Evolutionary conservation across 192 early-diverging fungal species (phyloP).

Genomic region (Umbelopsis vinacea): DNA sequence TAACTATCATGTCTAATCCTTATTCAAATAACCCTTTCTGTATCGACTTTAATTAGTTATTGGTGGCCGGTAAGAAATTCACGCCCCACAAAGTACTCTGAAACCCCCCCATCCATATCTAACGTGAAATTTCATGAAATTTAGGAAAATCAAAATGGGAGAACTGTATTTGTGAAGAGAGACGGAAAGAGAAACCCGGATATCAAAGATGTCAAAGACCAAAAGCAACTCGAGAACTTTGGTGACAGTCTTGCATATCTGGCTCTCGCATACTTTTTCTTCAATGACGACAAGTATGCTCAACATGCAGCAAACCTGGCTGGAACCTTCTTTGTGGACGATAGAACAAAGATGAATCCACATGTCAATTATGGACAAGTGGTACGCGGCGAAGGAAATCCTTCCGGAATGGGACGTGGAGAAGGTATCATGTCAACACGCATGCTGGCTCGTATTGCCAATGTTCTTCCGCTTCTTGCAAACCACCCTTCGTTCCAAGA

Average conservation of each 20-base stretch:
- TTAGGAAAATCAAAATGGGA: constrained; percentile 1
- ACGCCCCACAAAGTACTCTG: too few species aligned
- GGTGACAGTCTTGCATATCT: constrained; percentile 34
- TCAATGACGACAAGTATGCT: constrained; percentile 31
- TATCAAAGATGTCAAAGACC: constrained; percentile 25
- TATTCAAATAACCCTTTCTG: too few species aligned
- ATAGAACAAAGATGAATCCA: constrained; percentile 39
- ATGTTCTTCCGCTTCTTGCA: constrained; percentile 30
- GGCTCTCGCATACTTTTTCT: constrained; percentile 32
- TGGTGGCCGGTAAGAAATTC: constrained; percentile 32
- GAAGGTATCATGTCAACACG: constrained; percentile 41
- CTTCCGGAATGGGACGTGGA: constrained; percentile 28
- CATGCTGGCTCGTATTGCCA: constrained; percentile 34
- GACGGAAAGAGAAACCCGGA: constrained; percentile 45
- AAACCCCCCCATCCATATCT: background rate
- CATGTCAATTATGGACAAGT: constrained; percentile 42
- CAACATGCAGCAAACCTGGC: constrained; percentile 27
- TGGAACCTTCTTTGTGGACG: constrained; percentile 32
- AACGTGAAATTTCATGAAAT: background rate
- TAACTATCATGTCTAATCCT: background rate
- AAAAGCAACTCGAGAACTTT: constrained; percentile 35
- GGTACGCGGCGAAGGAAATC: constrained; percentile 32
- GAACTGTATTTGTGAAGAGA: constrained; percentile 29
- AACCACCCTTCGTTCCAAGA: constrained; percentile 1
- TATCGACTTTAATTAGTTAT: constrained; percentile 12